These are phyloP conservation scores for Cardamine resedifolia DNA, from an alignment of 345 rosid genomes.

Conservation along the genomic window DNA sequence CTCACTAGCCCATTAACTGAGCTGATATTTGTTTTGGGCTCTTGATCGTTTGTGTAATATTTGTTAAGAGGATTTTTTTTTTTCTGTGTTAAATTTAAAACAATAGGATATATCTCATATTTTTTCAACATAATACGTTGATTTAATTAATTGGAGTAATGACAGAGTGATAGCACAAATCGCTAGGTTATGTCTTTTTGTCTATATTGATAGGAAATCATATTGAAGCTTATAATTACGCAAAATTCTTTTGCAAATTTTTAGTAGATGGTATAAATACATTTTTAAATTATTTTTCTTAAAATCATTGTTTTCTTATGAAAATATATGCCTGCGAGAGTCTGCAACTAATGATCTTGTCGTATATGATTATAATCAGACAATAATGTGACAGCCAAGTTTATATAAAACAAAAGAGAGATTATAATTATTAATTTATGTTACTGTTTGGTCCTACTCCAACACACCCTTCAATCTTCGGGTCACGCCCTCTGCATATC, in stretches of 20 bases:
- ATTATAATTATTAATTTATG: not conserved
- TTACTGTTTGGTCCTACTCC: conserved; percentile 36
- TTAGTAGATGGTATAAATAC: not conserved
- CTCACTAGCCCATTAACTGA: not conserved
- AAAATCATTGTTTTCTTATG: not conserved
- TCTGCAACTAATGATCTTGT: conserved; percentile 32
- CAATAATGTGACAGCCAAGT: conserved; percentile 34
- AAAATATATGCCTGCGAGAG: conserved; percentile 12
- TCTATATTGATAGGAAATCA: not conserved
- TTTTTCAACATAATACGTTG: not conserved
- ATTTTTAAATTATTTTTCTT: not conserved
- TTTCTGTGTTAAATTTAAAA: not conserved
- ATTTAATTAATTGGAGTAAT: not conserved
- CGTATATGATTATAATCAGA: conserved; percentile 34
- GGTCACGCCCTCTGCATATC: conserved; percentile 30
- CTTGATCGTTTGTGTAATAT: not conserved
- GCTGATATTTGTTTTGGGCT: too few relatives aligned
- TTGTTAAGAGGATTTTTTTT: not conserved
- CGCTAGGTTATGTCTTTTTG: not conserved
- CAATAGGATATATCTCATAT: not conserved
- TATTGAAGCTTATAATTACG: not conserved
- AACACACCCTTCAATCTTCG: conserved; percentile 21
- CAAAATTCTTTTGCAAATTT: too few relatives aligned
- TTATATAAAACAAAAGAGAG: not conserved
- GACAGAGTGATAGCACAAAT: not conserved